Evolutionary conservation across 2,329 filamentous ascomycete species (phyloP).

Genomic region (Monilinia laxa): DNA sequence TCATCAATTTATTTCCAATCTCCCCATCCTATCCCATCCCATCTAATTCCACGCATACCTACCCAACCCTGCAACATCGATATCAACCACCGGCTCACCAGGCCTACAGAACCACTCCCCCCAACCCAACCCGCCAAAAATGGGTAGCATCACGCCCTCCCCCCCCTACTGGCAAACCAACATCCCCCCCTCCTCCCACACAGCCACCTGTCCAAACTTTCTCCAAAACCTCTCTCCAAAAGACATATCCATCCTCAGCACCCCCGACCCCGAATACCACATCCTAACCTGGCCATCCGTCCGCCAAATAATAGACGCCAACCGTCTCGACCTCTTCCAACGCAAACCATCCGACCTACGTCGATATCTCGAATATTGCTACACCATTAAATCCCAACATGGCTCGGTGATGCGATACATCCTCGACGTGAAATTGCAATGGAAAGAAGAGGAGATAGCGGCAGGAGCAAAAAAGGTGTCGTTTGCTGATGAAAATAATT

Average conservation of each 20-base stretch:
- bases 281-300: constrained; percentile 70
- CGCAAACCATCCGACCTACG: constrained; percentile 74
- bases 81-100: not conserved
- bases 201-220: constrained; percentile 68
- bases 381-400: constrained; percentile 61
- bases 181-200: constrained; percentile 61
- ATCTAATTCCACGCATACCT: not conserved
- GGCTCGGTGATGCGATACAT: constrained; percentile 80
- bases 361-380: constrained; percentile 71
- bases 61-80: not conserved
- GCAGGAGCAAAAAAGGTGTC: constrained; percentile 39
- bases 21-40: constrained; percentile 1
- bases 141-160: constrained; percentile 31
- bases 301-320: constrained; percentile 55
- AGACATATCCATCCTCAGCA: constrained; percentile 68
- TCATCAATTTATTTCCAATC: constrained; percentile 7
- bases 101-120: not conserved
- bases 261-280: constrained; percentile 64
- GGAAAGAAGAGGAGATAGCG: constrained; percentile 53
- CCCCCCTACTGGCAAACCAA: constrained; percentile 82
- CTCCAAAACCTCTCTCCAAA: constrained; percentile 64
- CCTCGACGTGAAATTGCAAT: constrained; percentile 65
- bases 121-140: constrained; percentile 16
- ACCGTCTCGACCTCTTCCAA: constrained; percentile 74
- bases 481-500: constrained; percentile 47